Evolutionary conservation across 179 eudicot genomes (phyloP), one percentile per base, ranked within the genome.

Genomic region (Drosera spatulata): DNA sequence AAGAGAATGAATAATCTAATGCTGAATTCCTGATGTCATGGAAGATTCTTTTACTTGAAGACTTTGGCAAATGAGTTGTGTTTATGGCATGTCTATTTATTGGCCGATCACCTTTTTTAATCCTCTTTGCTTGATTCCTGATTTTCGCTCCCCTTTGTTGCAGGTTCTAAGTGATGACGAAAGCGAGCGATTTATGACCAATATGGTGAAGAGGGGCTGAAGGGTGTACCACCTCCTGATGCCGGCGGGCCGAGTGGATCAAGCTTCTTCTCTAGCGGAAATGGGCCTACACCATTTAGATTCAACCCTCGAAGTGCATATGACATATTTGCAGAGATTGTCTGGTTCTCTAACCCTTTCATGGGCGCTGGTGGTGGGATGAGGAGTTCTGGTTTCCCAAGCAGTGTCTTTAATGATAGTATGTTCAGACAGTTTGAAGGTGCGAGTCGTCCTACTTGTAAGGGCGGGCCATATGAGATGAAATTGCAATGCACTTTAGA

Each of bases 161-260:
- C 72, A 87, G 95, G 91, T 87, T 61, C 68, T 87, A 9, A 87
- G 95, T 65, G 95, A 87, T 51, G 75, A 88, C 83, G 82, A 65
- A 86, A 86, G 71, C 82, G 73, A 63, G 81, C 86, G 47, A 75
- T 86, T 2, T 86, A 82, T 66, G 95, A 87, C 62, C 91, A 87
- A 61, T 84, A 80, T 46, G 95, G 91, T 42, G 95, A 85, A 75
- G 95, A 85, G 58, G 91, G 91, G 2, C 73, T 86, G 5, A 84
- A 84, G 56, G 87, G 87, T 5, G 79, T 74, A 33, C 87, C 87
- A 38, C 91, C 95, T 55, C 85, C 86, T 3, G 91, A 64, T 37
- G 79, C 95, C 3, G 71, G 85, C 39, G 82, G 73, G 39, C 58
- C 83, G 65, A 84, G 87, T 3, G 88, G 93, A 44, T 55, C 86